These are phyloP conservation scores for Cucurbita pepo DNA, from an alignment of 306 rosid genomes.

Conservation along the genomic window DNA sequence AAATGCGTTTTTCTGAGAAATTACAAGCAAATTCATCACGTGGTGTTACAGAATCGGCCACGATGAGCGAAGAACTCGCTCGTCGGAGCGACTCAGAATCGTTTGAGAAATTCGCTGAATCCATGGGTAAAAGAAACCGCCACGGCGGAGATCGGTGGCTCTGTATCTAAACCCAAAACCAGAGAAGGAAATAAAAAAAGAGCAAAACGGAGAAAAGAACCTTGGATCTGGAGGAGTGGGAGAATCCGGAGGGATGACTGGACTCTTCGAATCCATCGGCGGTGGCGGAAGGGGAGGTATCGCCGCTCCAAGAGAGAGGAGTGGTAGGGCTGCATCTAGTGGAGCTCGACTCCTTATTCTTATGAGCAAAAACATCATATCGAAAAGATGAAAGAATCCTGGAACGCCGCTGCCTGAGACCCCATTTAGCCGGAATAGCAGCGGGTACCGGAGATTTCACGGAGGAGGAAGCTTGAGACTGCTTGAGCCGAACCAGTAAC, in stretches of 20 bases:
- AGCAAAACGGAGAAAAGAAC: constrained; percentile 14
- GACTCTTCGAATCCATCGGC: constrained; percentile 44
- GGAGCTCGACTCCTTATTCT: constrained; percentile 18
- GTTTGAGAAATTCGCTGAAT: not conserved
- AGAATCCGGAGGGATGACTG: constrained; percentile 10
- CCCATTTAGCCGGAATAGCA: constrained; percentile 28
- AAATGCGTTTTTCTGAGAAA: not conserved
- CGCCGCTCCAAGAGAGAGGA: constrained; percentile 50
- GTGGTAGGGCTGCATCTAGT: constrained; percentile 64
- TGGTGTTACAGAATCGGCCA: not conserved
- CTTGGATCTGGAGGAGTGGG: constrained; percentile 48
- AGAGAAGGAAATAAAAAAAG: not conserved
- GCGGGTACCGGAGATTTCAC: constrained; percentile 7
- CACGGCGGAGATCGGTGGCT: not conserved
- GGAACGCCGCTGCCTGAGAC: constrained; percentile 36
- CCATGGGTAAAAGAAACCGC: not conserved
- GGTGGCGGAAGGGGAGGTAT: constrained; percentile 35
- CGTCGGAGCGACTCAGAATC: not conserved
- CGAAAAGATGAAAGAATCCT: constrained; percentile 18
- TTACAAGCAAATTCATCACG: not conserved
- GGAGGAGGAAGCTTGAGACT: constrained; percentile 11
- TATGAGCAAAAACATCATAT: constrained; percentile 16
- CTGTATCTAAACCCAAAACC: not conserved
- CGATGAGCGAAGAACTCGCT: not conserved
- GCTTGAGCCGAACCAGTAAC: constrained; percentile 32